A percentile compares a stretch with the other conserved stretches of the same genome.
Conservation (phyloP, 139 green algal genomes). For the Ettlia oleoabundans region DNA sequence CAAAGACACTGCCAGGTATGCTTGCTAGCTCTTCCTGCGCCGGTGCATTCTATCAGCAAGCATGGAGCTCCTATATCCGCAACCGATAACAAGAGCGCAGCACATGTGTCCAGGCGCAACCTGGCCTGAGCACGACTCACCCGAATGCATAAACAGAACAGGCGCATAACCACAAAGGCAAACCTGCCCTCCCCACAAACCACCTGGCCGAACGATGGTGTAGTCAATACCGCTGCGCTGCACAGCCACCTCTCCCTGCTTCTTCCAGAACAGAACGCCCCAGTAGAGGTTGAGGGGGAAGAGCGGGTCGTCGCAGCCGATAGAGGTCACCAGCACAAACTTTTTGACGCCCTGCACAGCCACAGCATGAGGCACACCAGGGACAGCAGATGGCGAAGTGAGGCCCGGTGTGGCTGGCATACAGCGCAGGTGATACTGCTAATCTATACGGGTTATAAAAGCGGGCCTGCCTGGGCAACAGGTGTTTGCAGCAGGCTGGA, state of each 20-base stretch:
- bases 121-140: no score
- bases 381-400: background rate
- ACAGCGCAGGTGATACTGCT: no score
- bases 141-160: background rate
- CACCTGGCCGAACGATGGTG: conserved; percentile 81
- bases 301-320: conserved; percentile 77
- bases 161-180: background rate
- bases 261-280: conserved; percentile 82
- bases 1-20: no score
- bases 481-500: no score
- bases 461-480: no score
- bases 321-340: conserved; percentile 68
- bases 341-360: conserved; percentile 27
- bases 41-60: no score
- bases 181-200: no score
- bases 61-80: no score
- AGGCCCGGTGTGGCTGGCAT: no score
- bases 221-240: conserved; percentile 81
- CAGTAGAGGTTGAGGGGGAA: conserved; percentile 85
- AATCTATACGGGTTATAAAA: no score
- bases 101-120: no score
- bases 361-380: background rate
- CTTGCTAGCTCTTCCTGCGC: no score
- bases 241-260: conserved; percentile 81
- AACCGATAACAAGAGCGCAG: background rate